These are phyloP conservation scores for Platanus orientalis DNA, from an alignment of 164 flowering plant species.

Conservation along the genomic window DNA sequence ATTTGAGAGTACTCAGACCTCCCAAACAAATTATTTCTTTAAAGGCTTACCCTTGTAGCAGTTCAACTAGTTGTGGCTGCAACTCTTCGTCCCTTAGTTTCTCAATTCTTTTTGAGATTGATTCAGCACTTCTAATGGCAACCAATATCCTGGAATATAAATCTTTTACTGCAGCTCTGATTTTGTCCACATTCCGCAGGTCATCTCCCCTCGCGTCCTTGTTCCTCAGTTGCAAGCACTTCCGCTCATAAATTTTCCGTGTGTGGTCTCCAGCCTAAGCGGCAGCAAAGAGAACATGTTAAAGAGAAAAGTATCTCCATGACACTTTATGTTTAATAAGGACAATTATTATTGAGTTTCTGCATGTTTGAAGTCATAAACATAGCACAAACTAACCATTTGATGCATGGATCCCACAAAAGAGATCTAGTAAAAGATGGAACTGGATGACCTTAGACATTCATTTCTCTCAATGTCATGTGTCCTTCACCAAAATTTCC, in stretches of 20 bases:
- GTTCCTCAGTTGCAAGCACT: conserved; percentile 56
- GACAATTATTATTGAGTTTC: not conserved
- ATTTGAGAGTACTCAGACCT: not conserved
- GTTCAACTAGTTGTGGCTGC: conserved; percentile 80
- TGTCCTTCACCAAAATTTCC: too few relatives aligned
- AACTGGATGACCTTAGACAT: not conserved
- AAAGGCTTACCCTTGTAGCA: conserved; percentile 68
- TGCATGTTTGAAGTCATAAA: not conserved
- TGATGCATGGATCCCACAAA: too few relatives aligned
- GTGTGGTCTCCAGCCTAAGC: conserved; percentile 74
- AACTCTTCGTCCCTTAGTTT: conserved; percentile 85
- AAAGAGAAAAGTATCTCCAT: not conserved
- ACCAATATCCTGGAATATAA: conserved; percentile 76
- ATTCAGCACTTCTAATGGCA: conserved; percentile 77
- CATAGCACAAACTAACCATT: too few relatives aligned
- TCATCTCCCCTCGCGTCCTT: conserved; percentile 70
- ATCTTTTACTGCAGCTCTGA: conserved; percentile 79
- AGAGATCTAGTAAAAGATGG: not conserved
- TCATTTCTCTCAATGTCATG: too few relatives aligned
- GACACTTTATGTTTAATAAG: not conserved
- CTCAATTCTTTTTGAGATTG: conserved; percentile 70
- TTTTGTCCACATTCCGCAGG: conserved; percentile 50
- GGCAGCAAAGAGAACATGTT: conserved; percentile 2
- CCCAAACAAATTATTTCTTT: not conserved
- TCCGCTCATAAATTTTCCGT: conserved; percentile 64